Percentiles rank a stretch among this genome's conserved stretches.
These are phyloP conservation scores for Fusarium cyanostomum DNA, from an alignment of 2,329 filamentous ascomycete genomes.

Conservation along the genomic window DNA sequence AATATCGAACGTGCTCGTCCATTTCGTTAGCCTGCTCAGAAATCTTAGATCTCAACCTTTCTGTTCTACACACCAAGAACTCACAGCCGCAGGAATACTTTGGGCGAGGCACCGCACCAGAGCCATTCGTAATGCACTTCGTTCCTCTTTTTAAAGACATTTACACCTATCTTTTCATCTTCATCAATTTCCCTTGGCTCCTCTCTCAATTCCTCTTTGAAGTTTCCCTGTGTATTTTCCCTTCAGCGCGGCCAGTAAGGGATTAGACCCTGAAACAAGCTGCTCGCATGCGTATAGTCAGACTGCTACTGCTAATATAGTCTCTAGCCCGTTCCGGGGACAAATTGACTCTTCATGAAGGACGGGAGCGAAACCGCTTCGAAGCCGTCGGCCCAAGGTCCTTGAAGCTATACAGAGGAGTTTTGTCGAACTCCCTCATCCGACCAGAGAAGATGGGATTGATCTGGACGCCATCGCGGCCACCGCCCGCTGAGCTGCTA, in stretches of 20 bases:
- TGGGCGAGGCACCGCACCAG: too few relatives aligned
- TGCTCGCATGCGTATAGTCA: conserved; percentile 28
- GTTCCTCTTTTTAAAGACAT: background rate
- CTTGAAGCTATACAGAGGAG: conserved; percentile 24
- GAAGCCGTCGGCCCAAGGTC: conserved; percentile 27
- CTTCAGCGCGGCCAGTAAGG: conserved; percentile 7
- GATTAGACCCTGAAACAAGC: conserved; percentile 31
- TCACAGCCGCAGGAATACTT: too few relatives aligned
- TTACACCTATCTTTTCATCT: background rate
- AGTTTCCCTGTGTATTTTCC: conserved; percentile 20
- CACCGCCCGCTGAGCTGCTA: conserved; percentile 21
- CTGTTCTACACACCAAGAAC: too few relatives aligned
- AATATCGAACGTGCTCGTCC: too few relatives aligned
- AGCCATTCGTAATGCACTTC: background rate
- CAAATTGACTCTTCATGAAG: conserved; percentile 5
- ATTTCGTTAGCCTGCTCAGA: too few relatives aligned
- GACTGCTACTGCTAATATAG: conserved; percentile 34
- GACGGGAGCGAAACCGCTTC: conserved; percentile 31
- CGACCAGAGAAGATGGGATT: conserved; percentile 23
- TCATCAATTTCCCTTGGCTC: conserved; percentile 23
- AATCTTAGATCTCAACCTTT: too few relatives aligned
- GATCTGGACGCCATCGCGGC: conserved; percentile 35
- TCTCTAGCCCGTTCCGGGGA: conserved; percentile 27
- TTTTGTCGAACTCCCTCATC: conserved; percentile 9
- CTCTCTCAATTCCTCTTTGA: conserved; percentile 27